phyloP scores from a whole-genome alignment of 768 basidiomycete species.

The Multifurca ochricompacta region DNA sequence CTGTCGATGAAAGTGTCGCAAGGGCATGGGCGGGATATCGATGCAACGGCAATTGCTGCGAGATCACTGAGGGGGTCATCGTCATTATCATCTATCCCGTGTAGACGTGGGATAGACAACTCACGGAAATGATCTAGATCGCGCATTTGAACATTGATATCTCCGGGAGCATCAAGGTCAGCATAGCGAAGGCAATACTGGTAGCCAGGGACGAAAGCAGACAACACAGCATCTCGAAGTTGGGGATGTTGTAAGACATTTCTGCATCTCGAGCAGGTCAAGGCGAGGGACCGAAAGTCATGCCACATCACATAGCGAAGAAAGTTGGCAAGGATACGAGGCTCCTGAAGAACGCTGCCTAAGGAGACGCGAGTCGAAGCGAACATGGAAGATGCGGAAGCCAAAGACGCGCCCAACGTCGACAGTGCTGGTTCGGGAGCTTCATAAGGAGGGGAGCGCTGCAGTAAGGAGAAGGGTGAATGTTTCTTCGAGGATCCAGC shows the following conservation, averaged over 20 bases:
- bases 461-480: not conserved
- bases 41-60: constrained; percentile 56
- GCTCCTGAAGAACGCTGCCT: constrained; percentile 28
- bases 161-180: constrained; percentile 34
- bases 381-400: not conserved
- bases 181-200: constrained; percentile 34
- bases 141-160: constrained; percentile 45
- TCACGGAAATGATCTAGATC: constrained; percentile 61
- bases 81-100: not conserved
- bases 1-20: constrained; percentile 36
- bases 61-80: constrained; percentile 42
- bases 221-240: constrained; percentile 35
- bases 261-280: constrained; percentile 31
- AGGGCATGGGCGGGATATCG: constrained; percentile 66
- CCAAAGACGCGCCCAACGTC: not conserved
- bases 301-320: constrained; percentile 30
- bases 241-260: constrained; percentile 27
- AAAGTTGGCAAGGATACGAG: constrained; percentile 30
- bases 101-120: constrained; percentile 27
- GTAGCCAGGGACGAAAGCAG: constrained; percentile 53
- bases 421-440: not conserved
- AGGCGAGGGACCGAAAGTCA: constrained; percentile 35
- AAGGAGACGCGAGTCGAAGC: constrained; percentile 20
- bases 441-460: not conserved
- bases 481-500: not conserved